Evolutionary conservation across 345 rosid genomes (phyloP), one percentile per base, ranked within the genome.

Genomic region (Toxicodendron radicans): DNA sequence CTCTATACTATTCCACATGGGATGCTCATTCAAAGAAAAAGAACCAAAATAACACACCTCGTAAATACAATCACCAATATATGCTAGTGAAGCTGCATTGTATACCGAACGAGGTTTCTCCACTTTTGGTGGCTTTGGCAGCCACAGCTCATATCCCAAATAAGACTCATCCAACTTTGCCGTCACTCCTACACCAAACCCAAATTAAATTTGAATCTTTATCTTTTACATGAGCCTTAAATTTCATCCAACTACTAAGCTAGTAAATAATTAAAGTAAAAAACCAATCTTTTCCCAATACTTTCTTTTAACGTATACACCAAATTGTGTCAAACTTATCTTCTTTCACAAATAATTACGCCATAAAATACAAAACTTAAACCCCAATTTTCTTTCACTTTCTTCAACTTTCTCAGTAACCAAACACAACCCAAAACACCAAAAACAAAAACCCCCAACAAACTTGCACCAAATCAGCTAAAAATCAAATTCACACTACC

Each of bases 41-140:
- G 3, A 49, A 49, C 8, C 8, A 51, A 14, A 51, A 51, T 51
- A 51, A 69, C 77, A 16, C 33, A 92, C 99, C 95, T 95, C 95
- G 21, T 86, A 92, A 66, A 92, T 84, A 52, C 95, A 83, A 79
- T 94, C 97, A 62, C 96, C 97, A 10, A 86, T 72, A 53, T 82
- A 84, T 13, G 90, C 87, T 30, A 84, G 62, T 12, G 76, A 65
- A 0, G 87, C 83, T 1, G 86, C 83, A 80, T 88, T 87, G 72
- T 64, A 88, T 7, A 79, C 80, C 0, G 89, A 85, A 33, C 89
- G 87, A 73, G 94, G 90, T 86, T 90, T 90, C 81, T 82, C 88
- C 18, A 90, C 89, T 79, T 85, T 85, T 1, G 94, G 94, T 16
- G 90, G 85, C 43, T 71, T 75, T 0, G 90, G 92, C 79, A 88